Evolutionary conservation across 495 filamentous ascomycete genomes (phyloP).

Genomic region (Immersiella caudata): DNA sequence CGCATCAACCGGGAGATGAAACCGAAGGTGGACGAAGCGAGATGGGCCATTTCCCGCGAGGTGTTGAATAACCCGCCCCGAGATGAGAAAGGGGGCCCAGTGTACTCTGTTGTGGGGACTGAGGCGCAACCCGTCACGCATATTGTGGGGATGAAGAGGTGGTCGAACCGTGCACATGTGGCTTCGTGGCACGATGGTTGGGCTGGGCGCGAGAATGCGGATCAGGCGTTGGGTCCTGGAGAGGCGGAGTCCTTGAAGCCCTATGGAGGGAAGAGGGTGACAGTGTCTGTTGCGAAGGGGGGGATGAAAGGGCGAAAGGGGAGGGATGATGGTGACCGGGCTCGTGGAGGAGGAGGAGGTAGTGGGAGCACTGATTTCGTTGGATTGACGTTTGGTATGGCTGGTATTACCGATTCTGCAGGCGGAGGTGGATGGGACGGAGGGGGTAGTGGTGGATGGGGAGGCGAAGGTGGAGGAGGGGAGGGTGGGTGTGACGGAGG

Average conservation of each 20-base stretch:
- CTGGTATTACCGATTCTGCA: background rate
- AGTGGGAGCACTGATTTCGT: background rate
- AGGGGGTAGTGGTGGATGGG: background rate
- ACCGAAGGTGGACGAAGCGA: background rate
- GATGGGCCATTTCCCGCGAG: background rate
- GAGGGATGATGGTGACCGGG: background rate
- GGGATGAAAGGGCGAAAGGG: background rate
- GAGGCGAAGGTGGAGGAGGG: background rate
- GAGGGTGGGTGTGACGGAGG: background rate
- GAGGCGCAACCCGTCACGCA: background rate
- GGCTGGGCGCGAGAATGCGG: background rate
- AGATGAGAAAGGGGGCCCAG: slow-evolving; percentile 3
- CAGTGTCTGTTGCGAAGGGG: background rate
- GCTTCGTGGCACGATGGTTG: background rate
- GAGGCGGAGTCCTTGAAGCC: background rate
- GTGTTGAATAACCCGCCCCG: background rate
- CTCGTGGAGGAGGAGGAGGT: background rate
- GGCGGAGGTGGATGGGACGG: background rate
- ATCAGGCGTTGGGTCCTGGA: background rate
- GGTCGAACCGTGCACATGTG: too few species aligned
- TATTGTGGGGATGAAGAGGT: background rate
- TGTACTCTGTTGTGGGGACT: slow-evolving; percentile 6
- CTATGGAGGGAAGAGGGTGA: background rate
- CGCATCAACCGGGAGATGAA: background rate
- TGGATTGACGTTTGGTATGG: background rate